These are phyloP conservation scores for Arthrobotrys sinensis DNA, from an alignment of 2,329 filamentous ascomycete species.

Conservation along the genomic window DNA sequence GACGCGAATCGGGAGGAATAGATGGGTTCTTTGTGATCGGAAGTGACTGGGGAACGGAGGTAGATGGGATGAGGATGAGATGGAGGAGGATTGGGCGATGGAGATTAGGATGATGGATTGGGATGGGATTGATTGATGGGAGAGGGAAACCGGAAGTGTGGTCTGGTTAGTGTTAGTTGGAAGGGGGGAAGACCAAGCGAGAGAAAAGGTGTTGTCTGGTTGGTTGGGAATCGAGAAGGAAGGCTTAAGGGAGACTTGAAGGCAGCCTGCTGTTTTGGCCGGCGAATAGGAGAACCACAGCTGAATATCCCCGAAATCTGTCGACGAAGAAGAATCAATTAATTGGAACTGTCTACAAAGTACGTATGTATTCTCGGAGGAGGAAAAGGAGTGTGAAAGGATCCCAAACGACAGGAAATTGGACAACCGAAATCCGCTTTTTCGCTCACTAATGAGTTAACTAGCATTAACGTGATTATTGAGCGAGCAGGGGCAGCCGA, in stretches of 20 bases:
- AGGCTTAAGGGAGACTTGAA: not conserved
- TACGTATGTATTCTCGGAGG: conserved; percentile 26
- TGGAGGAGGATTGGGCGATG: conserved; percentile 55
- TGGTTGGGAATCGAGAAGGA: conserved; percentile 20
- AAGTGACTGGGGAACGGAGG: conserved; percentile 1
- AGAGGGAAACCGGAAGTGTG: conserved; percentile 53
- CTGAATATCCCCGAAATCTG: conserved; percentile 37
- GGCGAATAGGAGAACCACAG: conserved; percentile 14
- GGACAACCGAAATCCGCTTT: conserved; percentile 14
- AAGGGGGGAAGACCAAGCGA: conserved; percentile 48
- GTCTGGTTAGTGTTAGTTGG: conserved; percentile 32
- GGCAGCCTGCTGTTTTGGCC: not conserved
- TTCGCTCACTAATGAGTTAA: not conserved
- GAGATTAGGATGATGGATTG: conserved; percentile 60
- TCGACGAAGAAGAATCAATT: conserved; percentile 28
- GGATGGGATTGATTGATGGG: conserved; percentile 42
- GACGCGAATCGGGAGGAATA: conserved; percentile 12
- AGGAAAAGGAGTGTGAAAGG: conserved; percentile 6
- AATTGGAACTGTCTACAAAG: conserved; percentile 38
- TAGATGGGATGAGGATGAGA: conserved; percentile 52
- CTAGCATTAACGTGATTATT: conserved; percentile 28
- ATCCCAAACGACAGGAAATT: conserved; percentile 1
- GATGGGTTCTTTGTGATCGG: not conserved
- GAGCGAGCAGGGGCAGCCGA: conserved; percentile 54
- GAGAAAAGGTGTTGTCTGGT: conserved; percentile 22